phyloP scores from a whole-genome alignment of 176 grass and related monocot genomes.

The Oryza glaberrima region DNA sequence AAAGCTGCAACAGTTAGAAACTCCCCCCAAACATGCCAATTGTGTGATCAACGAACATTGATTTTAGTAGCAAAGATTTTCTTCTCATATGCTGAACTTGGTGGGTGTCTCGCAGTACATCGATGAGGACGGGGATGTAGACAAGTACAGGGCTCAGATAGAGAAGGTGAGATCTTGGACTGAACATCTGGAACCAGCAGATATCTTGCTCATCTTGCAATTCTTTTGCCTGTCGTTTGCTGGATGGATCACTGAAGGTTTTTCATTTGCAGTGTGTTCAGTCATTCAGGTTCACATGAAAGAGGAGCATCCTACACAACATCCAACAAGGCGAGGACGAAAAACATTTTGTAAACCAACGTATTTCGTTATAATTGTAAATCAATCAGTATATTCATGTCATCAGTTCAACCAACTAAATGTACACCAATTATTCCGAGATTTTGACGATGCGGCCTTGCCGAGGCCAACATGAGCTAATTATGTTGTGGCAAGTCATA shows the following conservation, averaged over 20 bases:
- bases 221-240: not conserved
- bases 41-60: not conserved
- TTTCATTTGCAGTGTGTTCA: conserved; percentile 55
- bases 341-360: not conserved
- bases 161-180: conserved; percentile 54
- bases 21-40: too few relatives aligned
- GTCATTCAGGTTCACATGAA: conserved; percentile 79
- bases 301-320: not conserved
- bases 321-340: not conserved
- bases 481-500: not conserved
- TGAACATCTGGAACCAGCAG: not conserved
- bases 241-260: not conserved
- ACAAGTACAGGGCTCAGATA: conserved; percentile 64
- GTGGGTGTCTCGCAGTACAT: conserved; percentile 53
- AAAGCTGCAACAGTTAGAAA: too few relatives aligned
- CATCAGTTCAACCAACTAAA: not conserved
- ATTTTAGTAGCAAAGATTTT: too few relatives aligned
- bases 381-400: not conserved
- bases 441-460: not conserved
- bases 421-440: not conserved
- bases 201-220: not conserved
- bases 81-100: not conserved
- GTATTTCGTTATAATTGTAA: not conserved
- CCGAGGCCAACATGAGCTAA: not conserved
- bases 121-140: conserved; percentile 68